Percentiles rank a stretch among this genome's conserved stretches.
Evolutionary conservation across 2,329 filamentous ascomycete genomes (phyloP).

Genomic region (Aspergillus sclerotialis): DNA sequence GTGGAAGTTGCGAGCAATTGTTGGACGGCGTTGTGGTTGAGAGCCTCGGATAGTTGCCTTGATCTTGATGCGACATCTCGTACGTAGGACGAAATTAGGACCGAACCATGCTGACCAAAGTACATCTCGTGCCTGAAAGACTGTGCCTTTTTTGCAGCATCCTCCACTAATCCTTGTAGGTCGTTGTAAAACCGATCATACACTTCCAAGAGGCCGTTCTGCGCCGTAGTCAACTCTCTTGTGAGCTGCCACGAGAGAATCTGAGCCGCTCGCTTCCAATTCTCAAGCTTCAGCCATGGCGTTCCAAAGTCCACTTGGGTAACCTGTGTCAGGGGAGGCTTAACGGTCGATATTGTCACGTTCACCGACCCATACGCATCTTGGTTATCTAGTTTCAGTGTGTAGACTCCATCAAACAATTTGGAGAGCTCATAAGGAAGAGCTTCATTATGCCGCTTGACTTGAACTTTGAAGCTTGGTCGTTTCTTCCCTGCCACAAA

Average conservation of each 20-base stretch:
- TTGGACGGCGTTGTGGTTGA: slow-evolving; percentile 24
- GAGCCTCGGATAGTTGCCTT: slow-evolving; percentile 25
- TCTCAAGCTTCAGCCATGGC: slow-evolving; percentile 41
- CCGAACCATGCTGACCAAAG: slow-evolving; percentile 16
- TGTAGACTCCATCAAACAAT: slow-evolving; percentile 49
- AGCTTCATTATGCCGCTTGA: slow-evolving; percentile 36
- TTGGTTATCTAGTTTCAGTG: slow-evolving; percentile 43
- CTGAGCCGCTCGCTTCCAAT: slow-evolving; percentile 38
- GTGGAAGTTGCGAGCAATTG: slow-evolving; percentile 25
- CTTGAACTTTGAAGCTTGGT: slow-evolving; percentile 42
- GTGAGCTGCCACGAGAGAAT: slow-evolving; percentile 27
- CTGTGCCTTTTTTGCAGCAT: slow-evolving; percentile 30
- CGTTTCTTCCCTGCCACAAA: slow-evolving; percentile 38
- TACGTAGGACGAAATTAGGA: slow-evolving; percentile 14
- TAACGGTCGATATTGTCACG: slow-evolving; percentile 39
- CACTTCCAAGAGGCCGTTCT: slow-evolving; percentile 30
- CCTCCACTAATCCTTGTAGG: slow-evolving; percentile 30
- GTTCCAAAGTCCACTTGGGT: slow-evolving; percentile 37
- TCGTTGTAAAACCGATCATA: slow-evolving; percentile 33
- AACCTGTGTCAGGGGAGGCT: slow-evolving; percentile 26
- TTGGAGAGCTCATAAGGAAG: slow-evolving; percentile 42
- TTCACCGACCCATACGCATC: slow-evolving; percentile 45
- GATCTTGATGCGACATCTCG: slow-evolving; percentile 25
- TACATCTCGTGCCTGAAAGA: slow-evolving; percentile 24
- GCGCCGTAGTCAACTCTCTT: slow-evolving; percentile 31